Conservation (phyloP, 106 monocot species). For the Gastrodia elata region DNA sequence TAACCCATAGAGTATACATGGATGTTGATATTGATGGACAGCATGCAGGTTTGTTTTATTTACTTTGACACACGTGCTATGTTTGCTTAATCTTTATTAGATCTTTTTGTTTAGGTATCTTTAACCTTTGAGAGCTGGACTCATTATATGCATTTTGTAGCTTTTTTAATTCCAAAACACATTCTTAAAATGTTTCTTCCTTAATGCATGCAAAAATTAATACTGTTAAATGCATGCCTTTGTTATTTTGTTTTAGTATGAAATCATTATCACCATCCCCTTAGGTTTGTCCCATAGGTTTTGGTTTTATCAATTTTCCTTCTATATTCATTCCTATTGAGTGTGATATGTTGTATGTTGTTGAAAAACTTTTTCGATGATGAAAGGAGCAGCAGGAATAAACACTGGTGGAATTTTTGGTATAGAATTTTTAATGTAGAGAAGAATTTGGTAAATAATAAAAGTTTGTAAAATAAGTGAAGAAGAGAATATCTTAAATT, state of each 20-base stretch:
- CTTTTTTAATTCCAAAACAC: neutral
- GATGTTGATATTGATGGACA: constrained; percentile 78
- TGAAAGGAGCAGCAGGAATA: neutral
- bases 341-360: neutral
- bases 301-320: neutral
- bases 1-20: constrained; percentile 80
- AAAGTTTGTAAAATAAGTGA: neutral
- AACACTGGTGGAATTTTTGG: neutral
- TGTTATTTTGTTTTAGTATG: neutral
- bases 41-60: constrained; percentile 39
- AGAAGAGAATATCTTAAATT: neutral
- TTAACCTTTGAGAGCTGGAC: neutral
- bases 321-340: neutral
- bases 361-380: neutral
- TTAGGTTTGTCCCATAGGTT: neutral
- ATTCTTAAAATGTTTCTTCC: neutral
- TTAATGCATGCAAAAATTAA: neutral
- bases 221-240: neutral
- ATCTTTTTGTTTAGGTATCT: neutral
- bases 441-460: neutral
- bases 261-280: neutral
- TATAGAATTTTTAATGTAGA: neutral
- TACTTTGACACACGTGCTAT: neutral
- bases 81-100: neutral
- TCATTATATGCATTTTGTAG: neutral